A percentile compares a stretch with the other conserved stretches of the same genome.
Conservation (phyloP, 306 rosid genomes). For the Leucaena leucocephala region DNA sequence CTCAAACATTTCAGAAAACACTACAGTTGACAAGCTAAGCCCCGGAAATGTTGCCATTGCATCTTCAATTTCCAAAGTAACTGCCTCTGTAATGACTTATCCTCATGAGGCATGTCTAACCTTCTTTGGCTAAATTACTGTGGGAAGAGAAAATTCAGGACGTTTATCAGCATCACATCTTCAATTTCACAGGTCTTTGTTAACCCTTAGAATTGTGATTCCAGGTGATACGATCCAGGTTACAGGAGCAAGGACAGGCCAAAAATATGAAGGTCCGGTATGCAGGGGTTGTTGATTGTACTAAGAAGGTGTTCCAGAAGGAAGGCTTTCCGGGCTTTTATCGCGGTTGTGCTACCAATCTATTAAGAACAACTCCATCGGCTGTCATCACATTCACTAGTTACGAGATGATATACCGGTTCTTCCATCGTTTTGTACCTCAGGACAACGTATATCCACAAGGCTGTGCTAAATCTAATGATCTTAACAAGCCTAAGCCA, state of each 20-base stretch:
- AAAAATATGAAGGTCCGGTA: slow-evolving; percentile 50
- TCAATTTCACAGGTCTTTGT: not conserved
- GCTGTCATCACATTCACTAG: slow-evolving; percentile 94
- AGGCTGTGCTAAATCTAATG: slow-evolving; percentile 39
- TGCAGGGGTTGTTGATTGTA: slow-evolving; percentile 79
- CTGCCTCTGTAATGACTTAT: slow-evolving; percentile 81
- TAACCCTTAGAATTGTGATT: slow-evolving; percentile 23
- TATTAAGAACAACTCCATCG: slow-evolving; percentile 90
- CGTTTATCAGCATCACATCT: not conserved
- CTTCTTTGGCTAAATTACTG: slow-evolving; percentile 21
- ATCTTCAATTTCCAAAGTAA: slow-evolving; percentile 77
- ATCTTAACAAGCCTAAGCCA: slow-evolving; percentile 32
- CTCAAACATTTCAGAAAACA: slow-evolving; percentile 61
- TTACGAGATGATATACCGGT: slow-evolving; percentile 87
- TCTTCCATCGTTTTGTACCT: slow-evolving; percentile 53
- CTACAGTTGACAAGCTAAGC: slow-evolving; percentile 73
- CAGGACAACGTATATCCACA: slow-evolving; percentile 45
- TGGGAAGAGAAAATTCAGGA: not conserved
- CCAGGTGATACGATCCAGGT: slow-evolving; percentile 87
- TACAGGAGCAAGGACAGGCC: slow-evolving; percentile 95
- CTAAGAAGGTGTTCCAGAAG: slow-evolving; percentile 76
- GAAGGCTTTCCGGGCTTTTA: slow-evolving; percentile 89
- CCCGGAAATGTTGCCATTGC: slow-evolving; percentile 75
- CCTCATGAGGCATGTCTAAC: slow-evolving; percentile 78
- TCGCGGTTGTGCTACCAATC: slow-evolving; percentile 89